Conservation (phyloP, 1,139 yeast species). For the Kazachstania sp. region DNA sequence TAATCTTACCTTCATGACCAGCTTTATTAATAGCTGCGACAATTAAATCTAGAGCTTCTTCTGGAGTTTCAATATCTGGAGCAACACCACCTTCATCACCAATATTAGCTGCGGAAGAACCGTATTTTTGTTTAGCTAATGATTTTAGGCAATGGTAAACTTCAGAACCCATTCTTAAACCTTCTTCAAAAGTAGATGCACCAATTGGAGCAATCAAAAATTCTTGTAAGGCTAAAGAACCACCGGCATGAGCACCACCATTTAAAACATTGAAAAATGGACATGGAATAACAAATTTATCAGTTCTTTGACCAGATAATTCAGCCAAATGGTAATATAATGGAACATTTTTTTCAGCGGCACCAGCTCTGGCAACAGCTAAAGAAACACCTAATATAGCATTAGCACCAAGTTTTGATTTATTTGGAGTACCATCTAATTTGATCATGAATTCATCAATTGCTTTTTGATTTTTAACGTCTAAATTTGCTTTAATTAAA, state of each 20-base stretch:
- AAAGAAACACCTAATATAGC: conserved; percentile 92
- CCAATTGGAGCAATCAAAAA: conserved; percentile 95
- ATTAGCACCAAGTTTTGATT: conserved; percentile 89
- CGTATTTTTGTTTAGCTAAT: conserved; percentile 84
- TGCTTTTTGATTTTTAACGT: conserved; percentile 68
- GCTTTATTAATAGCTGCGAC: conserved; percentile 77
- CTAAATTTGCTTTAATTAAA: conserved; percentile 59
- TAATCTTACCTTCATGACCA: conserved; percentile 85
- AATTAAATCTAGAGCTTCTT: conserved; percentile 91
- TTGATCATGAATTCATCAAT: conserved; percentile 68
- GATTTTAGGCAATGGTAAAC: conserved; percentile 92
- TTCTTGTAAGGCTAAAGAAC: conserved; percentile 96
- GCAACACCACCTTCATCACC: conserved; percentile 99
- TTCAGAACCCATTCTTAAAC: conserved; percentile 90
- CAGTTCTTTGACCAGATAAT: conserved; percentile 47
- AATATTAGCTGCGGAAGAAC: conserved; percentile 95
- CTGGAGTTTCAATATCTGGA: conserved; percentile 85
- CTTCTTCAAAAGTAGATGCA: conserved; percentile 83
- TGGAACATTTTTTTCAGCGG: conserved; percentile 81
- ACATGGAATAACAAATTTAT: conserved; percentile 83
- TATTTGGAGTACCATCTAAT: conserved; percentile 90
- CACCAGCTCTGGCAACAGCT: conserved; percentile 91
- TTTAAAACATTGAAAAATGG: conserved; percentile 96
- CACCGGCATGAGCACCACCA: conserved; percentile 99
- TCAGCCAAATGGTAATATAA: conserved; percentile 78